Evolutionary conservation across 148 eudicot genomes (phyloP).

Genomic region (Beta vulgaris): DNA sequence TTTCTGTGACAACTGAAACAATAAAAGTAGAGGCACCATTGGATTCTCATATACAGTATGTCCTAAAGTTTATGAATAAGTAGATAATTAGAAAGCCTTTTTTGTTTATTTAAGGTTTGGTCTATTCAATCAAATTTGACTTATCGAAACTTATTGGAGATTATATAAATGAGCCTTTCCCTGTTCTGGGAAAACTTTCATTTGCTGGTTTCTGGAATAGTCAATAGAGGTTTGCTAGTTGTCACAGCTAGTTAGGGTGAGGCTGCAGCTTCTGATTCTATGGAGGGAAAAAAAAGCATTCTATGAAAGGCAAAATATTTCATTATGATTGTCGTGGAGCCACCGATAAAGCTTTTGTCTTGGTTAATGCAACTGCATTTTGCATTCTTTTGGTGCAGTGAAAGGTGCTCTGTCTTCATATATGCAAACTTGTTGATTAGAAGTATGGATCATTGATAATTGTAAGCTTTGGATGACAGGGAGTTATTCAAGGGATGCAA

Average conservation of each 20-base stretch:
- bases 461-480: slow-evolving; percentile 30
- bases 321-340: neutral
- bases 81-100: too few species aligned
- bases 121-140: too few species aligned
- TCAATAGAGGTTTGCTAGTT: neutral
- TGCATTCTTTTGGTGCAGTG: neutral
- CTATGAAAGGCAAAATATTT: neutral
- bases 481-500: slow-evolving; percentile 46
- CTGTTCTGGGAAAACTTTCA: neutral
- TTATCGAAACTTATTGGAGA: too few species aligned
- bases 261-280: neutral
- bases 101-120: too few species aligned
- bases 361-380: neutral
- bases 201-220: neutral
- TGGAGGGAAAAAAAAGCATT: neutral
- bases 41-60: too few species aligned
- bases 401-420: neutral
- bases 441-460: neutral
- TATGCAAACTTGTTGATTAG: neutral
- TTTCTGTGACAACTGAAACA: too few species aligned
- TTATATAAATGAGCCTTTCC: too few species aligned
- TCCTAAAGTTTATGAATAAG: too few species aligned
- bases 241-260: neutral
- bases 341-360: neutral
- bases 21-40: too few species aligned